A percentile compares a stretch with the other conserved stretches of the same genome.
phyloP scores from a whole-genome alignment of 495 filamentous ascomycete species.

The Glonium stellatum region DNA sequence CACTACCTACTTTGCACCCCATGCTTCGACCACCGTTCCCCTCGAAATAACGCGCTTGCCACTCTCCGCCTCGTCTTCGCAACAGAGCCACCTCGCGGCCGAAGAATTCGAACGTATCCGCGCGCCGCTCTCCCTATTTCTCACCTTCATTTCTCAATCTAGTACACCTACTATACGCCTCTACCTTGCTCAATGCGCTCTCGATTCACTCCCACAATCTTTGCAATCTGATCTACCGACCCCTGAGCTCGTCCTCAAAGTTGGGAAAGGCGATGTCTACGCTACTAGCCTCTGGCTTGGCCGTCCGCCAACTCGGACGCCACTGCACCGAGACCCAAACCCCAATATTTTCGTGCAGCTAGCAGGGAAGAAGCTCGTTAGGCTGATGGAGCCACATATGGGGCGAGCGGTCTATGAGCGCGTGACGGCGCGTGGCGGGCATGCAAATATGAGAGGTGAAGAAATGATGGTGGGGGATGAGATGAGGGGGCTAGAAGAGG shows the following conservation, averaged over 20 bases:
- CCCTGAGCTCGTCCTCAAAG: conserved; percentile 55
- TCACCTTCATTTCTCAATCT: conserved; percentile 28
- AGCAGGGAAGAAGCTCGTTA: conserved; percentile 61
- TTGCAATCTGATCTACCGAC: conserved; percentile 61
- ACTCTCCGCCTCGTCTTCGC: neutral
- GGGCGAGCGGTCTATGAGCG: conserved; percentile 56
- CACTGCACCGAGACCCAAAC: conserved; percentile 87
- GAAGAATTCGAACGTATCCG: conserved; percentile 48
- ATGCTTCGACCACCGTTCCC: conserved; percentile 48
- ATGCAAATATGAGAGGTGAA: conserved; percentile 60
- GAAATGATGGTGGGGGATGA: conserved; percentile 89
- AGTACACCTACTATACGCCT: conserved; percentile 35
- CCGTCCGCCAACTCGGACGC: conserved; percentile 74
- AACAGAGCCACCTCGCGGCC: conserved; percentile 3
- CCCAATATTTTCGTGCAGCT: conserved; percentile 89
- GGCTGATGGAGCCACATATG: conserved; percentile 56
- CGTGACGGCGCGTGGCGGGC: conserved; percentile 44
- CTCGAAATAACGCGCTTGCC: conserved; percentile 47
- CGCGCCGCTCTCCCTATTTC: conserved; percentile 51
- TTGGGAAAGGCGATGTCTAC: conserved; percentile 71
- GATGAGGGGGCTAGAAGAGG: conserved; percentile 54
- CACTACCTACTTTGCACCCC: conserved; percentile 43
- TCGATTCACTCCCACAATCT: conserved; percentile 54
- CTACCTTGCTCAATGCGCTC: conserved; percentile 78
- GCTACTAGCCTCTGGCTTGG: conserved; percentile 84